These are phyloP conservation scores for Hemileccinum rubropunctum DNA, from an alignment of 768 basidiomycete genomes.

Conservation along the genomic window DNA sequence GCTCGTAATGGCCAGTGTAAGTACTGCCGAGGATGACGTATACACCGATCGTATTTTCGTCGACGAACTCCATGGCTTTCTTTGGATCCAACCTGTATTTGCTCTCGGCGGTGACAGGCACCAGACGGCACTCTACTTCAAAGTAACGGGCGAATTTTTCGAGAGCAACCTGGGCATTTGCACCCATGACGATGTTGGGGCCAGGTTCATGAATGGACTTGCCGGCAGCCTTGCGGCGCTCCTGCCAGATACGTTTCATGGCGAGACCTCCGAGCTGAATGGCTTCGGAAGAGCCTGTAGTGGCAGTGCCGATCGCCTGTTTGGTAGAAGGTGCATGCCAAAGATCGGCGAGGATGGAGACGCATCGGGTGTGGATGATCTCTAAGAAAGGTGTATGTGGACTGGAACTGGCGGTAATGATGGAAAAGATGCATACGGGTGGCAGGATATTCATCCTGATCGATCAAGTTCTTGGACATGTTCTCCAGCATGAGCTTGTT, in stretches of 20 bases:
- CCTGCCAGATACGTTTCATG: conserved; percentile 72
- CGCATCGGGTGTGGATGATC: conserved; percentile 42
- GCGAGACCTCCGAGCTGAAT: conserved; percentile 73
- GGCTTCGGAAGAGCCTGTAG: conserved; percentile 69
- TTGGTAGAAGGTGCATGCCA: conserved; percentile 61
- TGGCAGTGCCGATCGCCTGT: conserved; percentile 64
- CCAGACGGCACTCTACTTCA: conserved; percentile 62
- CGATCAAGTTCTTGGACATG: conserved; percentile 65
- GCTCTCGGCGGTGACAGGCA: conserved; percentile 62
- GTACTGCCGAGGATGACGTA: conserved; percentile 61
- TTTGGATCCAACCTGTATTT: conserved; percentile 77
- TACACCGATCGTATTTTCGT: conserved; percentile 72
- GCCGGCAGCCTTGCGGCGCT: conserved; percentile 59
- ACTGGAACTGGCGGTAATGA: background rate
- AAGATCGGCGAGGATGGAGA: conserved; percentile 61
- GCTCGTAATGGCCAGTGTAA: conserved; percentile 64
- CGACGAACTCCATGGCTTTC: conserved; percentile 59
- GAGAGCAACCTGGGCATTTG: conserved; percentile 68
- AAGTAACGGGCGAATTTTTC: conserved; percentile 71
- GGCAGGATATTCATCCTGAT: conserved; percentile 68
- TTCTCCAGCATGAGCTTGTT: conserved; percentile 62
- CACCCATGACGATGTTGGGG: conserved; percentile 63
- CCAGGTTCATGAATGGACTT: conserved; percentile 67
- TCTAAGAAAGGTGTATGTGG: conserved; percentile 21
- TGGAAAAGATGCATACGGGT: conserved; percentile 35